Conservation (phyloP, 2,329 filamentous ascomycete genomes). For the Sporothrix luriei region DNA sequence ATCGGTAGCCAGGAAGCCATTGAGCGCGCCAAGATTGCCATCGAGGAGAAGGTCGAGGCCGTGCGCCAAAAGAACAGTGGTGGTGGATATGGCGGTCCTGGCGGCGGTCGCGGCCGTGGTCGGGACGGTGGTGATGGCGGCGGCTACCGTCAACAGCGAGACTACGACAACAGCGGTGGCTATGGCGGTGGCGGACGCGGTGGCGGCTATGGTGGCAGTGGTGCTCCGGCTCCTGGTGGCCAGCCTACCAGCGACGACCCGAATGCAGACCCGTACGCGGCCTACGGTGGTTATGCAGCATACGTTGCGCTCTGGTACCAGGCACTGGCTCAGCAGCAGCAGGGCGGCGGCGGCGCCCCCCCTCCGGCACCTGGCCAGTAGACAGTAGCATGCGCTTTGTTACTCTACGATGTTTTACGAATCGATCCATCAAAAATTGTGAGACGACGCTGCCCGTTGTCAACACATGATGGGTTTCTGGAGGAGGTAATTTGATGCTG, state of each 20-base stretch:
- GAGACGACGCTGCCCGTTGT: neutral
- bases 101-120: constrained; percentile 46
- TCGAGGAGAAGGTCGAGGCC: constrained; percentile 89
- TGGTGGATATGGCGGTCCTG: constrained; percentile 49
- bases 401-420: neutral
- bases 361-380: constrained; percentile 30
- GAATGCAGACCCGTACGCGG: constrained; percentile 70
- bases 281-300: constrained; percentile 80
- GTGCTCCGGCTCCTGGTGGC: constrained; percentile 47
- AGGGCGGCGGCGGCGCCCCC: constrained; percentile 30
- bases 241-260: constrained; percentile 51
- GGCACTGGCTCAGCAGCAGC: constrained; percentile 51
- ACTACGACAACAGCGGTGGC: constrained; percentile 48
- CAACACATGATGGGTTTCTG: neutral
- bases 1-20: constrained; percentile 79
- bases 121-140: constrained; percentile 60
- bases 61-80: constrained; percentile 64
- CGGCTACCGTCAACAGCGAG: constrained; percentile 48
- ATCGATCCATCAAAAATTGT: neutral
- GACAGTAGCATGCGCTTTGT: neutral
- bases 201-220: constrained; percentile 48
- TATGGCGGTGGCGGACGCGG: constrained; percentile 48
- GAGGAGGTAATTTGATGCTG: neutral
- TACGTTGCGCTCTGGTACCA: constrained; percentile 83
- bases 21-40: constrained; percentile 76